Conservation (phyloP, 106 monocot genomes). For the Dendrobium catenatum region DNA sequence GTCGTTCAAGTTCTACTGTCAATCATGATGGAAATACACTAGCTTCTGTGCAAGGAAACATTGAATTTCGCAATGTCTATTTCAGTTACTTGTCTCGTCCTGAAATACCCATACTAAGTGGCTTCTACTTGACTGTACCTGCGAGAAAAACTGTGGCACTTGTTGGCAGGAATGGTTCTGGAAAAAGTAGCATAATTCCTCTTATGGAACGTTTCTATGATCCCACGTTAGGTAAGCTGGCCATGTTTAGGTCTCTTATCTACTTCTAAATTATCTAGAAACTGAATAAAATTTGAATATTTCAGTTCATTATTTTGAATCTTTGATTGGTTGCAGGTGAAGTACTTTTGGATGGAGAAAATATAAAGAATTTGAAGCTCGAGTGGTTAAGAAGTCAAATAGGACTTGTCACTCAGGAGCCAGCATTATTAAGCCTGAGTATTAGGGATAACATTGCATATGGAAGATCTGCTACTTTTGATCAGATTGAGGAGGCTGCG, state of each 20-base stretch:
- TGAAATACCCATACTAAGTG: conserved; percentile 94
- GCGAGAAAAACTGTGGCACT: conserved; percentile 97
- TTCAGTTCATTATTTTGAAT: not conserved
- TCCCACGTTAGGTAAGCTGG: conserved; percentile 72
- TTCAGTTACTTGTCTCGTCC: conserved; percentile 97
- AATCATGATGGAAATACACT: conserved; percentile 76
- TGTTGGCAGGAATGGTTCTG: conserved; percentile 97
- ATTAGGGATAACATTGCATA: conserved; percentile 94
- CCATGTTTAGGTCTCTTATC: not conserved
- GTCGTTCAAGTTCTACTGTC: conserved; percentile 69
- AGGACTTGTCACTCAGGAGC: conserved; percentile 94
- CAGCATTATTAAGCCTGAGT: conserved; percentile 87
- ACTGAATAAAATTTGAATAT: not conserved
- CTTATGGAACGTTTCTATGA: conserved; percentile 99
- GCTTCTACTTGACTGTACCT: conserved; percentile 86
- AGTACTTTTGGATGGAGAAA: conserved; percentile 92
- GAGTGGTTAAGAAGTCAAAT: conserved; percentile 99
- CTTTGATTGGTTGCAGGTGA: conserved; percentile 55
- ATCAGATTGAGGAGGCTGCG: conserved; percentile 97
- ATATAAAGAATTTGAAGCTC: conserved; percentile 84
- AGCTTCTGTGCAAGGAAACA: conserved; percentile 74
- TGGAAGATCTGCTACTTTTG: conserved; percentile 72
- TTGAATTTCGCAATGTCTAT: conserved; percentile 95
- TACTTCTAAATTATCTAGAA: conserved; percentile 4
- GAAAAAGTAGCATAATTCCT: conserved; percentile 98